Base-by-base conservation (phyloP, 23 red algal genomes). In the Gracilaria vermiculophylla region DNA sequence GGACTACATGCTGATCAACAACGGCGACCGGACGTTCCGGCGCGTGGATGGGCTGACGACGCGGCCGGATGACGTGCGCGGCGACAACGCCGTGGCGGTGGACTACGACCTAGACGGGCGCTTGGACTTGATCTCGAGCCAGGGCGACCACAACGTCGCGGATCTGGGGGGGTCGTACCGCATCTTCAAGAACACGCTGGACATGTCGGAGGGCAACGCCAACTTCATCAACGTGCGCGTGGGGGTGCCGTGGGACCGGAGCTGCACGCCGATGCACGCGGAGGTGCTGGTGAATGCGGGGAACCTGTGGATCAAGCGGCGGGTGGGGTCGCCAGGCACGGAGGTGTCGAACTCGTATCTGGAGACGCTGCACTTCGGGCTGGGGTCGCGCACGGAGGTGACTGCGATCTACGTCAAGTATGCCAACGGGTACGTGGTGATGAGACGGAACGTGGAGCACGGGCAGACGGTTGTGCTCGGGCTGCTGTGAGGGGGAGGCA, bases 331-430 rank as follows among this genome's bases (percentile, higher is more conserved):
- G 3, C 67, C 77, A 0, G 88, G 88, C 17, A 57, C 65, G 48
- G 48, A 58, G 62, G 64, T 86, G 51, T 64, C 54, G 43, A 74
- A 70, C n/a, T 75, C 62, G 35, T 61, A 78, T 39, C 25, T 92
- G 50, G 80, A 92, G 6, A 76, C 54, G 13, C 34, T 83, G 45
- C 88, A 92, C 65, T 92, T 92, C 49, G 88, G 88, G 20, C 16
- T 83, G 7, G 88, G 88, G 20, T 35, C 62, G 21, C 48, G 62
- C n/a, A 50, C 53, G 14, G 64, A 15, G 40, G 45, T 57, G 19
- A 77, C 70, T 7, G 48, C 37, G 20, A 62, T 92, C 62, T 40
- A 45, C 1, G 88, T 92, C 56, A 41, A 20, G 54, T 92, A 64
- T 60, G 34, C 58, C 12, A 64, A 88, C 34, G 84, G 84, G 6